These are phyloP conservation scores for Bryoglossum gracile DNA, from an alignment of 495 filamentous ascomycete genomes.

Conservation along the genomic window DNA sequence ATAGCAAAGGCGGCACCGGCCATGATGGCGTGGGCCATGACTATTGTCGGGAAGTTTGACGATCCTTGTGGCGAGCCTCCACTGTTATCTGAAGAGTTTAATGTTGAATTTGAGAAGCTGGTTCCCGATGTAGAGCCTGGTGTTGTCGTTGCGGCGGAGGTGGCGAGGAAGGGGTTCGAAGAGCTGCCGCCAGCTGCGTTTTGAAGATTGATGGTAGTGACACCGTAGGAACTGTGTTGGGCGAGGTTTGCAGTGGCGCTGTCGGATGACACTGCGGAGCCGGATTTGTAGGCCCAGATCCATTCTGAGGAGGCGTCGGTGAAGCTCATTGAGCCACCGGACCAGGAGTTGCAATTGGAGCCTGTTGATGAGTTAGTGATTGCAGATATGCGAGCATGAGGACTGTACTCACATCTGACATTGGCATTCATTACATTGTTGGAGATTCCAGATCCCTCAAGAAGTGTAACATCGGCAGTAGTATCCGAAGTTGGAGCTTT, in stretches of 20 bases:
- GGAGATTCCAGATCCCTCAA: conserved; percentile 53
- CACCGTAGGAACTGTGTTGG: conserved; percentile 49
- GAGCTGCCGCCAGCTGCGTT: conserved; percentile 29
- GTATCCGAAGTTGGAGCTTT: conserved; percentile 45
- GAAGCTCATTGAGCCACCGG: conserved; percentile 17
- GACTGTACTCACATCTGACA: conserved; percentile 31
- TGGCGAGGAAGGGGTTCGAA: conserved; percentile 40
- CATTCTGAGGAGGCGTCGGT: conserved; percentile 41
- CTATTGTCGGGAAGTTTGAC: conserved; percentile 2
- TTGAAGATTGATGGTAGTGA: conserved; percentile 49
- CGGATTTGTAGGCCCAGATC: conserved; percentile 59
- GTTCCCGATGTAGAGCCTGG: not conserved
- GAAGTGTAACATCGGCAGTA: conserved; percentile 43
- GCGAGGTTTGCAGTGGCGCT: conserved; percentile 40
- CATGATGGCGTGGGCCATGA: conserved; percentile 36
- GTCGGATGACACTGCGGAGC: conserved; percentile 49
- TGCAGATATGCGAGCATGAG: not conserved
- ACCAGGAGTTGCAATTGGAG: conserved; percentile 44
- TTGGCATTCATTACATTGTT: conserved; percentile 55
- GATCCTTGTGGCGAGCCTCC: not conserved
- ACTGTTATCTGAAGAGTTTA: not conserved
- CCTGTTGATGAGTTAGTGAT: conserved; percentile 7
- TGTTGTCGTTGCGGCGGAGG: not conserved
- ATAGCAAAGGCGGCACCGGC: conserved; percentile 41
- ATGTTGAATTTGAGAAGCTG: not conserved